Evolutionary conservation across 2,329 filamentous ascomycete species (phyloP).

Genomic region (Diaporthe longicolla): DNA sequence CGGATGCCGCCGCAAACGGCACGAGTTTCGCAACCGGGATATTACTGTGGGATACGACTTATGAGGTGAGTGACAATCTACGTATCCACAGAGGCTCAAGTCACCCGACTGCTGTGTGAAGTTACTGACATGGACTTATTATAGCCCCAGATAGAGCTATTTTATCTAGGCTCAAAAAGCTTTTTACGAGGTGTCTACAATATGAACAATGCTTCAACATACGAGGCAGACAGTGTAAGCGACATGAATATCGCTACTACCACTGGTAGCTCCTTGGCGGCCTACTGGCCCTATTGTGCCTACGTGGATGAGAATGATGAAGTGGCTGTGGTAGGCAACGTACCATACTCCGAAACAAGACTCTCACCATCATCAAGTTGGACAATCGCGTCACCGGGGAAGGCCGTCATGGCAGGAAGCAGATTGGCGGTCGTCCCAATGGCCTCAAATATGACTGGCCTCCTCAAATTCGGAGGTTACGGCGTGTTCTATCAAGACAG

Average conservation of each 20-base stretch:
- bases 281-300: conserved; percentile 7
- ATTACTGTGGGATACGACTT: background rate
- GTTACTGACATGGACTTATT: background rate
- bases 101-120: background rate
- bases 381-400: background rate
- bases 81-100: background rate
- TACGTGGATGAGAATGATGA: background rate
- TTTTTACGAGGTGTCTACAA: background rate
- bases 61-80: background rate
- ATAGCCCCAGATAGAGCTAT: background rate
- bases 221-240: background rate
- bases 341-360: background rate
- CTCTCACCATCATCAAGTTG: background rate
- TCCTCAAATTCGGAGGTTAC: background rate
- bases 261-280: background rate
- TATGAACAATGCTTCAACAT: background rate
- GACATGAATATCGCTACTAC: background rate
- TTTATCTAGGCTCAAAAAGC: background rate
- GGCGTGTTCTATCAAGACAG: background rate
- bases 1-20: background rate
- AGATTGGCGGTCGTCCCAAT: background rate
- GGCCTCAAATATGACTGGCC: background rate
- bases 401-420: background rate
- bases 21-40: background rate
- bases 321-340: background rate